Base-by-base conservation (phyloP, 1,139 yeast species). In the Taphrina sp. region DNA sequence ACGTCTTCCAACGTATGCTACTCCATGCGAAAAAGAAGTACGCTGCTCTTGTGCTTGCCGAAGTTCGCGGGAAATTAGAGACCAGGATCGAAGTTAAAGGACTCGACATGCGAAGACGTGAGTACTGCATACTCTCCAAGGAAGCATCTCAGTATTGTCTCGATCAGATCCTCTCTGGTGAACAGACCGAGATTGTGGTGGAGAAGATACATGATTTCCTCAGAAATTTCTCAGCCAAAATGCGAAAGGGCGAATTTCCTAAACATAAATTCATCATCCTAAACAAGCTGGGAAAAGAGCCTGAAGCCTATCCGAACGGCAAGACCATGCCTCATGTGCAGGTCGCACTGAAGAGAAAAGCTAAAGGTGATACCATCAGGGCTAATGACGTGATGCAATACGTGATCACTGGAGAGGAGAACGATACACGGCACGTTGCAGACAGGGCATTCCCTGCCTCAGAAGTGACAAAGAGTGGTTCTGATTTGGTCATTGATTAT, bases 1-100 rank as follows among this genome's bases (percentile, higher is more conserved):
- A 92, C 66, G 89, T 89, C 1, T 94, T 87, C 72, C 85, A 86
- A 65, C 80, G 90, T 62, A 75, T 94, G 61, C 75, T 94, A 59
- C 74, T 94, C 57, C 95, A 89, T 68, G 89, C 96, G n/a, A 94
- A 94, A 73, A 94, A 94, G 81, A 94, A 94, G 72, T 94, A 94
- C 68, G 99, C 99, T 2, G 98, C 98, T 1, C 75, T 90, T 73
- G 83, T 81, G 63, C 73, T 78, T 43, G 68, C 76, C 16, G 64
- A 60, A 17, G 74, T 78, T 28, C 65, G 68, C 38, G 81, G 80
- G 14, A 67, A 68, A 33, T 60, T 71, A 7, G 86, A 79, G 63
- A 70, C 81, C 3, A 69, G 75, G 28, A 75, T 92, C 62, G 97
- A 92, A 69, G 95, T 92, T 33, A 94, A 92, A 69, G 99, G 99